phyloP scores from a whole-genome alignment of 2,329 filamentous ascomycete species.

The Lecanicillium sp. region DNA sequence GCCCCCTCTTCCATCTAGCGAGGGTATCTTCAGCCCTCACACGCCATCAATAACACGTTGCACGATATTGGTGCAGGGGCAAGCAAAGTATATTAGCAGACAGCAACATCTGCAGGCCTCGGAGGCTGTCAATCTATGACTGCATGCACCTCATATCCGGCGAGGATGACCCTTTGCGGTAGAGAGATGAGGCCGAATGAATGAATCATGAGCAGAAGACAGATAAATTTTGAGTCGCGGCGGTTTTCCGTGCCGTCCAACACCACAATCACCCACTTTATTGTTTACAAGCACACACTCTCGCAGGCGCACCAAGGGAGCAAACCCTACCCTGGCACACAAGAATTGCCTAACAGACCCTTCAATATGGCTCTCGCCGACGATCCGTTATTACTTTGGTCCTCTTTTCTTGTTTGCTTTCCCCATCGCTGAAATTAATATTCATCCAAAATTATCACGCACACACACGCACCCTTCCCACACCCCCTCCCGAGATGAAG shows the following conservation, averaged over 20 bases:
- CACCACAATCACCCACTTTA: too few relatives aligned
- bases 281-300: too few relatives aligned
- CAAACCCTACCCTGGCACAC: not conserved
- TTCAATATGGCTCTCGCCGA: slow-evolving; percentile 6
- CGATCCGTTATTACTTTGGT: slow-evolving; percentile 1
- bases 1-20: too few relatives aligned
- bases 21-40: not conserved
- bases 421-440: not conserved
- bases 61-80: slow-evolving; percentile 4
- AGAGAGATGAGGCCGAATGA: not conserved
- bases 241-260: too few relatives aligned
- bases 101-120: slow-evolving; percentile 5
- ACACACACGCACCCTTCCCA: too few relatives aligned
- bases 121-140: not conserved
- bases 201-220: not conserved
- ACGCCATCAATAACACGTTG: not conserved
- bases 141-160: too few relatives aligned
- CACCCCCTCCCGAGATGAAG: too few relatives aligned
- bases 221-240: too few relatives aligned
- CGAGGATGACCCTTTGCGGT: not conserved
- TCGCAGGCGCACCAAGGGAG: not conserved
- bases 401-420: not conserved
- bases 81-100: too few relatives aligned
- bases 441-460: too few relatives aligned
- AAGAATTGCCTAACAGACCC: not conserved